phyloP scores from a whole-genome alignment of 2,329 filamentous ascomycete genomes.

The Xylariaceae sp. region DNA sequence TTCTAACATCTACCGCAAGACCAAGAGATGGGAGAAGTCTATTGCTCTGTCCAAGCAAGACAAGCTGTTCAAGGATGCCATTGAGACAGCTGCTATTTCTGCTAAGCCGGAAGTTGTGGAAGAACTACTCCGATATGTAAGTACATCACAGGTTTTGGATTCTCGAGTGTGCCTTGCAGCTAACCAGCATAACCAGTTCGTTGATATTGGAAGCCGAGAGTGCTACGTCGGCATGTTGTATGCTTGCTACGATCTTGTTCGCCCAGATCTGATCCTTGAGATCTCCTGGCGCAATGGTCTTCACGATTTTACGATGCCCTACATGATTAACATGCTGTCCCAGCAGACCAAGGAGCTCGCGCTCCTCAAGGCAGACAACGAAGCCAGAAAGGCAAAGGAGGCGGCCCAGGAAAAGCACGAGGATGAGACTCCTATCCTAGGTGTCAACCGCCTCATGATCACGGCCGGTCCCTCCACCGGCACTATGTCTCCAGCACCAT shows the following conservation, averaged over 20 bases:
- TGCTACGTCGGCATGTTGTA: slow-evolving; percentile 99
- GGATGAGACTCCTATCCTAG: slow-evolving; percentile 89
- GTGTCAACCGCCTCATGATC: slow-evolving; percentile 85
- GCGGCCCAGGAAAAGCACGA: slow-evolving; percentile 73
- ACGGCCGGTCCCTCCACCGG: slow-evolving; percentile 72
- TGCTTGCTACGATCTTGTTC: slow-evolving; percentile 94
- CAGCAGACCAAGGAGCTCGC: slow-evolving; percentile 87
- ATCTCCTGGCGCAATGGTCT: slow-evolving; percentile 95
- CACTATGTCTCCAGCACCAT: slow-evolving; percentile 60
- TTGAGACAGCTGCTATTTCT: slow-evolving; percentile 93
- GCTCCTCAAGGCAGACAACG: slow-evolving; percentile 87
- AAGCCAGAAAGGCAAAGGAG: slow-evolving; percentile 79
- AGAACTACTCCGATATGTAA: slow-evolving; percentile 92
- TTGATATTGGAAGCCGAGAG: slow-evolving; percentile 97
- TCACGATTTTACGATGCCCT: slow-evolving; percentile 97
- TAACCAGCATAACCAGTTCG: slow-evolving; percentile 62
- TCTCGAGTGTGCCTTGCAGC: slow-evolving; percentile 15
- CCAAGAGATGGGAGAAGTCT: slow-evolving; percentile 99
- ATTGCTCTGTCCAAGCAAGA: slow-evolving; percentile 97
- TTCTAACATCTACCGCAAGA: slow-evolving; percentile 97
- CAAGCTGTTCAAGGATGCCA: slow-evolving; percentile 98
- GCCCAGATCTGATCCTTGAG: slow-evolving; percentile 87
- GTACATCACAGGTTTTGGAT: slow-evolving; percentile 40
- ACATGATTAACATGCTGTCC: slow-evolving; percentile 97
- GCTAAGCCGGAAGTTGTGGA: slow-evolving; percentile 88